Evolutionary conservation across 768 basidiomycete species (phyloP).

Genomic region (Podaxis sp.): DNA sequence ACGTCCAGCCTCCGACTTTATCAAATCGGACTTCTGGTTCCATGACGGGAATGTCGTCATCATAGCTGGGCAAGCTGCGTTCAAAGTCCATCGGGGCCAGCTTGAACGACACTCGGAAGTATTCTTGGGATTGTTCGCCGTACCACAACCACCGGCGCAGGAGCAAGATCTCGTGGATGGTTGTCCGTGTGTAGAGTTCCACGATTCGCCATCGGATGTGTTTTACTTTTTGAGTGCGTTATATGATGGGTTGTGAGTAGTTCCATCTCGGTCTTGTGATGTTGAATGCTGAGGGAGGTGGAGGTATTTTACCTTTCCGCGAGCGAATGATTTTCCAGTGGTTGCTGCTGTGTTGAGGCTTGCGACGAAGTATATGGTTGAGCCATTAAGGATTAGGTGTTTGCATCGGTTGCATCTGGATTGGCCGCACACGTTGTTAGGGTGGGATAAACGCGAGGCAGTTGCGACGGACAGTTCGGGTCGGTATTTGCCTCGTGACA

Average conservation of each 20-base stretch:
- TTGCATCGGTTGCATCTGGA: constrained; percentile 57
- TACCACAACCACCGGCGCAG: constrained; percentile 51
- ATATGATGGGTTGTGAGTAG: constrained; percentile 75
- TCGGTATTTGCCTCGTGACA: constrained; percentile 58
- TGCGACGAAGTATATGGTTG: constrained; percentile 75
- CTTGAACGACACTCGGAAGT: constrained; percentile 75
- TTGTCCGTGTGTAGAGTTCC: constrained; percentile 56
- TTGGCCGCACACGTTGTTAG: constrained; percentile 66
- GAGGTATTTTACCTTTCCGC: constrained; percentile 58
- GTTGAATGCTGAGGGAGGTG: background rate
- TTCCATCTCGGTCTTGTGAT: background rate
- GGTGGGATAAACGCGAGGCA: constrained; percentile 70
- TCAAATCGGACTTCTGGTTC: constrained; percentile 71
- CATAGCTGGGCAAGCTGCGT: constrained; percentile 53
- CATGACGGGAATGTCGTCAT: constrained; percentile 70
- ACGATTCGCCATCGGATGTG: constrained; percentile 68
- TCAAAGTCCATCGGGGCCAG: constrained; percentile 76
- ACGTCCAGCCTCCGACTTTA: constrained; percentile 21
- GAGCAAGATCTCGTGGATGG: constrained; percentile 54
- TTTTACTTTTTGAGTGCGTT: constrained; percentile 65
- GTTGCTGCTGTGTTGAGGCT: constrained; percentile 68
- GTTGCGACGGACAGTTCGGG: constrained; percentile 48
- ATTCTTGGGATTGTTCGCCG: constrained; percentile 64
- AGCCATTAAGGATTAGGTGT: constrained; percentile 62
- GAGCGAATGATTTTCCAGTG: constrained; percentile 54